Conservation (phyloP, 2,329 filamentous ascomycete genomes). For the Elsinoe fawcettii region DNA sequence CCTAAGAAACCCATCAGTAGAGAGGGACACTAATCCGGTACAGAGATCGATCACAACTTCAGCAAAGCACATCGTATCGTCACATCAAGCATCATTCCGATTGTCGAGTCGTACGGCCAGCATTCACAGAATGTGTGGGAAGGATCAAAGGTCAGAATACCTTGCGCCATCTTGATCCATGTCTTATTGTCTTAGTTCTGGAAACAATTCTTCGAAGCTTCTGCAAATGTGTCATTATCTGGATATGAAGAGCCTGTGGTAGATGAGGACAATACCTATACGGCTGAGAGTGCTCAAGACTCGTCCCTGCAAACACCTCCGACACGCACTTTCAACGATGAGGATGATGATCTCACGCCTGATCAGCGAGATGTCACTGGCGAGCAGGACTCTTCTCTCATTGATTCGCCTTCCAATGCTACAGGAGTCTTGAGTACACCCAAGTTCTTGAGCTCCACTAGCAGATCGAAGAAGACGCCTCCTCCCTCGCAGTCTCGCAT, state of each 20-base stretch:
- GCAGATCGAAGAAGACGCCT: slow-evolving; percentile 20
- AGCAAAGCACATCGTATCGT: slow-evolving; percentile 94
- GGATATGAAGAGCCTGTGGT: slow-evolving; percentile 77
- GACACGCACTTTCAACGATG: slow-evolving; percentile 20
- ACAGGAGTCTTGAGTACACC: slow-evolving; percentile 55
- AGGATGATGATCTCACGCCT: slow-evolving; percentile 26
- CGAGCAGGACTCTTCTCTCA: slow-evolving; percentile 47
- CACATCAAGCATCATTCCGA: slow-evolving; percentile 81
- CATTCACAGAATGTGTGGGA: slow-evolving; percentile 95
- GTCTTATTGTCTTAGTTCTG: slow-evolving; percentile 60
- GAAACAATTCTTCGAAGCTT: slow-evolving; percentile 99
- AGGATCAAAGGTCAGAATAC: slow-evolving; percentile 66
- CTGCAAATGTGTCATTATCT: slow-evolving; percentile 91
- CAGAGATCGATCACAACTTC: slow-evolving; percentile 98
- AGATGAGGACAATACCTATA: slow-evolving; percentile 48
- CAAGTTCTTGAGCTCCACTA: slow-evolving; percentile 29
- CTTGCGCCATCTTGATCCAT: slow-evolving; percentile 12
- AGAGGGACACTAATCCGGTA: background rate
- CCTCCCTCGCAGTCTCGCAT: slow-evolving; percentile 28
- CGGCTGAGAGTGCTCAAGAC: slow-evolving; percentile 22
- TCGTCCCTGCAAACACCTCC: slow-evolving; percentile 14
- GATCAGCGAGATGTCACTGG: slow-evolving; percentile 32
- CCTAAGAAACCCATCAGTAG: slow-evolving; percentile 19
- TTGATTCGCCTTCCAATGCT: slow-evolving; percentile 50
- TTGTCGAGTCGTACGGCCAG: slow-evolving; percentile 91